These are phyloP conservation scores for Penicillium riverlandense DNA, from an alignment of 495 filamentous ascomycete genomes.

Conservation along the genomic window DNA sequence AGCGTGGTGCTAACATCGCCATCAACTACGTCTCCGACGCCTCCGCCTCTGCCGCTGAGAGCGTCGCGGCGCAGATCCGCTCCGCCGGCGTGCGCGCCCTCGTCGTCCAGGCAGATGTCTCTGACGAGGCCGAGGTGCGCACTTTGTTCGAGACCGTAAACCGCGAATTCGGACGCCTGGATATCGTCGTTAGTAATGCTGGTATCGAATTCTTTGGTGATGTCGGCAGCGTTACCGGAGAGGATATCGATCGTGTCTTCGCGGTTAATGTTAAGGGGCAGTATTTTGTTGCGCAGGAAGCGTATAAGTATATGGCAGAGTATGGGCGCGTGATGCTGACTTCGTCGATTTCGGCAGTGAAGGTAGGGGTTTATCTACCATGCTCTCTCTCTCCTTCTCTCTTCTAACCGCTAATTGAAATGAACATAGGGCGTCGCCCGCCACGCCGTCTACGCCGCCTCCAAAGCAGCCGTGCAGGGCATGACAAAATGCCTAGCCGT, in stretches of 20 bases:
- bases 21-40: conserved; percentile 26
- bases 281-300: conserved; percentile 62
- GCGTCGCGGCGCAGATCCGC: conserved; percentile 40
- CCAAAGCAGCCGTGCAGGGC: conserved; percentile 47
- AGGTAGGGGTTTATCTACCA: conserved; percentile 6
- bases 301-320: conserved; percentile 52
- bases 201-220: conserved; percentile 47
- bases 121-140: conserved; percentile 32
- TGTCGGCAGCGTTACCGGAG: conserved; percentile 39
- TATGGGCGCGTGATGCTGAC: conserved; percentile 23
- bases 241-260: conserved; percentile 48
- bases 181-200: conserved; percentile 46
- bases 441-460: conserved; percentile 42
- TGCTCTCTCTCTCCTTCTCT: neutral
- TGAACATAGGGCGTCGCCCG: conserved; percentile 13
- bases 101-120: conserved; percentile 46
- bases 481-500: conserved; percentile 50
- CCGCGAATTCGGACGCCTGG: conserved; percentile 30
- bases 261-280: conserved; percentile 49
- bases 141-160: conserved; percentile 38
- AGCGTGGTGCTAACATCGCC: conserved; percentile 33
- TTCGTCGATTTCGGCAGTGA: conserved; percentile 25
- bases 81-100: conserved; percentile 33
- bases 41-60: conserved; percentile 29
- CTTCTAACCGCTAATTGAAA: too few species aligned